These are phyloP conservation scores for Penicillium verrucosum DNA, from an alignment of 2,329 filamentous ascomycete species.

Conservation along the genomic window DNA sequence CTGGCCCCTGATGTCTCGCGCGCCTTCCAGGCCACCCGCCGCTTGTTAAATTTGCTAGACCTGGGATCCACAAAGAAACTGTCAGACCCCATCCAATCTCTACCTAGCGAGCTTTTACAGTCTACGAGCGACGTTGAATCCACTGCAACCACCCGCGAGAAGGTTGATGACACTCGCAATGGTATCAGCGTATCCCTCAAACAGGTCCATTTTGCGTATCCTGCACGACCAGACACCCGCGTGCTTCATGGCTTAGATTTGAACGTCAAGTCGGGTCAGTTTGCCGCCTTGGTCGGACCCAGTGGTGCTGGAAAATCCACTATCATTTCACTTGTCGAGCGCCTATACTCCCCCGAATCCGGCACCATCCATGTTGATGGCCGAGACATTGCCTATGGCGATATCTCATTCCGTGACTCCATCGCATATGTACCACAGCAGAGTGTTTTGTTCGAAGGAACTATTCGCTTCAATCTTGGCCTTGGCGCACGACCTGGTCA, in stretches of 20 bases:
- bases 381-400: slow-evolving; percentile 40
- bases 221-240: slow-evolving; percentile 57
- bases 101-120: background rate
- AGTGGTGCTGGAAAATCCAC: slow-evolving; percentile 67
- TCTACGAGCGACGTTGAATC: slow-evolving; percentile 2
- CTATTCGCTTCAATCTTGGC: slow-evolving; percentile 45
- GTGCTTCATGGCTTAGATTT: slow-evolving; percentile 58
- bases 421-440: slow-evolving; percentile 48
- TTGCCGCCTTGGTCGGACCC: slow-evolving; percentile 60
- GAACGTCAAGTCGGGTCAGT: slow-evolving; percentile 45
- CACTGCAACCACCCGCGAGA: background rate
- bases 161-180: slow-evolving; percentile 18
- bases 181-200: slow-evolving; percentile 51
- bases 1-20: slow-evolving; percentile 69
- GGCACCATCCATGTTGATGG: slow-evolving; percentile 54
- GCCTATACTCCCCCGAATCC: slow-evolving; percentile 52
- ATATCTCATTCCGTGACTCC: slow-evolving; percentile 41
- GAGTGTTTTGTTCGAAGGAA: slow-evolving; percentile 46
- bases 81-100: background rate
- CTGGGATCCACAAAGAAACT: slow-evolving; percentile 19
- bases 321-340: slow-evolving; percentile 56
- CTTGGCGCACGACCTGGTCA: slow-evolving; percentile 50
- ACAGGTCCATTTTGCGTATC: slow-evolving; percentile 63
- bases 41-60: slow-evolving; percentile 48
- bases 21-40: slow-evolving; percentile 58